Conservation (phyloP, 768 basidiomycete genomes). For the Mycena belliarum region DNA sequence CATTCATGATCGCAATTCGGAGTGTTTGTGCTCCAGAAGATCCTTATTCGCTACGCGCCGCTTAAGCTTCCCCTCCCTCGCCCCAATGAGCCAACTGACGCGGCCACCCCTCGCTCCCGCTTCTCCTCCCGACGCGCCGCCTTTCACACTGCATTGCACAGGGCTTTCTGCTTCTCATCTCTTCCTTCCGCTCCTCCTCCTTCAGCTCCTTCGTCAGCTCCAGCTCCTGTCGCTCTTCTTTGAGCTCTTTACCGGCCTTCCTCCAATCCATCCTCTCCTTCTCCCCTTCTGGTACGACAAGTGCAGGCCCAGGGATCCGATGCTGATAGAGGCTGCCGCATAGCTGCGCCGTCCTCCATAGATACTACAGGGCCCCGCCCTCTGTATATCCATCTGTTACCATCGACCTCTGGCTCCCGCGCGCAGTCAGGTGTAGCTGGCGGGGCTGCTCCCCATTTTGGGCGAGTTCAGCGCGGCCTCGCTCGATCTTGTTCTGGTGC, state of each 20-base stretch:
- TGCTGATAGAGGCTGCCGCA: not conserved
- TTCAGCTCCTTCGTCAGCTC: too few relatives aligned
- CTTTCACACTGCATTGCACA: conserved; percentile 4
- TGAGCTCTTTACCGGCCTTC: too few relatives aligned
- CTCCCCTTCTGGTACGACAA: too few relatives aligned
- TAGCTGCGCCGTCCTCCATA: not conserved
- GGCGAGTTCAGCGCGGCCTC: conserved; percentile 18
- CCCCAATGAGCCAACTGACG: not conserved
- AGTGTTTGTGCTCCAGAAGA: conserved; percentile 23
- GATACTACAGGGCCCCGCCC: not conserved
- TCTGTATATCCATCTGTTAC: not conserved
- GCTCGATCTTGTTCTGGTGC: conserved; percentile 18
- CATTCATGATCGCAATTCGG: conserved; percentile 28
- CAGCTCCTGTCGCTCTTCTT: too few relatives aligned
- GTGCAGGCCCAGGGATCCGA: not conserved
- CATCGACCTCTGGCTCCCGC: not conserved
- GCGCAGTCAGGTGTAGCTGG: not conserved
- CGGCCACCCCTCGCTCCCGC: conserved; percentile 3
- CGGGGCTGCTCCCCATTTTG: conserved; percentile 2
- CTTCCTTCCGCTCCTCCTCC: too few relatives aligned
- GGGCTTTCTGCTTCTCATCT: too few relatives aligned
- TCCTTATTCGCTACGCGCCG: conserved; percentile 23
- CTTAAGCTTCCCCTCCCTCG: conserved; percentile 16
- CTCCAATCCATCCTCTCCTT: too few relatives aligned
- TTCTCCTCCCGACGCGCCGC: conserved; percentile 2